Percentiles rank a stretch among this genome's conserved stretches.
These are phyloP conservation scores for Melampsora americana DNA, from an alignment of 1,284 basidiomycete species.

Conservation along the genomic window DNA sequence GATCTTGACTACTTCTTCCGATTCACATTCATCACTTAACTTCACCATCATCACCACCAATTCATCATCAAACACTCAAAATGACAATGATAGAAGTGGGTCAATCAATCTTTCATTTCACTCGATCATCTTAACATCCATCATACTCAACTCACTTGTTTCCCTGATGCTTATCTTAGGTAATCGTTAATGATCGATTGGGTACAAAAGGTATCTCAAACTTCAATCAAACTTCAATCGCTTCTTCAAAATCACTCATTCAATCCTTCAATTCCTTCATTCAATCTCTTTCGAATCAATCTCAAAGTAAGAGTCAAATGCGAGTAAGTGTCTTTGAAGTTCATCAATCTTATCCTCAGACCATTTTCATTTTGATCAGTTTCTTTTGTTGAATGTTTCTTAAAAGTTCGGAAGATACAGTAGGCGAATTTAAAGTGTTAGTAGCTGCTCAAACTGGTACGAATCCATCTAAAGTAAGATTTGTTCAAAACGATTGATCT, in stretches of 20 bases:
- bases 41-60: too few relatives aligned
- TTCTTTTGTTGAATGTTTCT: background rate
- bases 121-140: background rate
- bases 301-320: slow-evolving; percentile 59
- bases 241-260: background rate
- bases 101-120: background rate
- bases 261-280: too few relatives aligned
- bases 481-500: background rate
- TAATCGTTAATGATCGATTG: slow-evolving; percentile 94
- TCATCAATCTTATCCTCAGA: too few relatives aligned
- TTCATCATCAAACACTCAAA: background rate
- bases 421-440: slow-evolving; percentile 92
- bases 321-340: background rate
- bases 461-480: slow-evolving; percentile 58
- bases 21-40: too few relatives aligned
- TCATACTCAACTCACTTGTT: background rate
- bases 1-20: too few relatives aligned
- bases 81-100: slow-evolving; percentile 2
- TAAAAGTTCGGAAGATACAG: slow-evolving; percentile 87
- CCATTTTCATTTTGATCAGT: background rate
- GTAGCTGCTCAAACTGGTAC: slow-evolving; percentile 96
- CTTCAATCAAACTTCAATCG: background rate
- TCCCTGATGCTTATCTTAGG: slow-evolving; percentile 57
- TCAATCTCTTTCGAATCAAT: background rate
- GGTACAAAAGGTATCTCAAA: slow-evolving; percentile 79